Base-by-base conservation (phyloP, 306 rosid species). In the Quercus agrifolia region DNA sequence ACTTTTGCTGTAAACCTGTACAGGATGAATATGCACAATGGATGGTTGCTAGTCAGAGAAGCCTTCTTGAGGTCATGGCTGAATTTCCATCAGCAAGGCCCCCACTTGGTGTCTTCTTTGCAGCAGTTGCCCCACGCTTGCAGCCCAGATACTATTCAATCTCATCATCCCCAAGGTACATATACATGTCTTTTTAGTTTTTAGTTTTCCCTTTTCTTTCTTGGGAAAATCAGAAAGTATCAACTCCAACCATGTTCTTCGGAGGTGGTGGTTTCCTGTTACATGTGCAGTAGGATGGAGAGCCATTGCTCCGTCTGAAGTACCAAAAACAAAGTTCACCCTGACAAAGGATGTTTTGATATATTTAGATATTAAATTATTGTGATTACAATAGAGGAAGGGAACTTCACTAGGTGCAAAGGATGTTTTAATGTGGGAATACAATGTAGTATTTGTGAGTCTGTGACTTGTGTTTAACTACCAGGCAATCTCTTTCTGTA, bases 131-230 rank as follows among this genome's bases (percentile, higher is more conserved):
- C 75, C 98, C 99, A 38, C 95, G 97, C 70, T 88, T 93, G 84
- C 98, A 82, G 86, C 99, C 99, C 13, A 91, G 99, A 89, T 96
- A 73, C 86, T 96, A 96, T 80, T 96, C 99, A 71, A 96, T 96
- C 75, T 96, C 99, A 49, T 96, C 99, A 38, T 96, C 99, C 71
- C 94, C 99, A 19, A 90, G 90, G 99, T 89, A 35, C 68, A 58
- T 75, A 33, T 21, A 44, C 27, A 4, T 23, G 20, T 75, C 23
- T 30, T 57, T 19, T 51, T 56, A 11, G 12, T 73, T 55, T 4
- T 11, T 52, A 69, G 6, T 70, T 28, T 59, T 71, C 63, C 71
- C 52, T 61, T 27, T 63, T 25, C 49, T 5, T 73, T 33, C 7
- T 21, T 21, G 18, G 46, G 17, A 54, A 19, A 83, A 28, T 56